Base-by-base conservation (phyloP, 306 rosid species). In the Sicyos baderoa region DNA sequence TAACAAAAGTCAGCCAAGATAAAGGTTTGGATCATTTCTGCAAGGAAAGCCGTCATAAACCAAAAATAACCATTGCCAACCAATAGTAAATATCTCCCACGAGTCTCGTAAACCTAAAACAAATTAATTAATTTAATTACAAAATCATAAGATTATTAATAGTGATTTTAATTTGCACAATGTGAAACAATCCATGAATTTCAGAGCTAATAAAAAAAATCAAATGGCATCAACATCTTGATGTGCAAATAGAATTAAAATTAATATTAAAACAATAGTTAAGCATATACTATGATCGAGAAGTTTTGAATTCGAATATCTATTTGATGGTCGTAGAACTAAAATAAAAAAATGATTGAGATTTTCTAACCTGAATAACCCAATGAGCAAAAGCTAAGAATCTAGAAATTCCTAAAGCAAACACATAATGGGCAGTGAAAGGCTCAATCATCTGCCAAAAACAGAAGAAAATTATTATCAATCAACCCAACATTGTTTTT, bases 1-100 rank as follows among this genome's bases (percentile, higher is more conserved):
- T 86, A 92, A 45, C 96, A 89, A 51, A 92, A 92, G 75, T 92
- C 97, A 0, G 92, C 85, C 73, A 92, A 77, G 77, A 92, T 87
- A 75, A 84, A 87, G 0, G 96, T 83, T 57, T 87, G 96, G 65
- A 92, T 76, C 72, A 89, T 66, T 66, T 89, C 96, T 0, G 88
- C n/a, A 0, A 89, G 0, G 60, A 89, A 82, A 50, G 83, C 89
- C 2, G 84, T 63, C 21, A 75, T 7, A 71, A 82, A 58, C 97
- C 96, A 92, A 8, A 84, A 37, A 74, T 89, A 80, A 13, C 88
- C 87, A 51, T 70, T 54, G 12, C 89, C 89, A n/a, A 68, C 0
- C 13, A 83, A 44, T 76, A 40, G 76, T 2, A 86, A 8, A 75
- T 80, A 86, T 25, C 49, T 0, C 22, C 92, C 95, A n/a, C 80